Evolutionary conservation across 352 stramenopile genomes (phyloP), one percentile per base, ranked within the genome.

Genomic region (Pythium phragmiticola): DNA sequence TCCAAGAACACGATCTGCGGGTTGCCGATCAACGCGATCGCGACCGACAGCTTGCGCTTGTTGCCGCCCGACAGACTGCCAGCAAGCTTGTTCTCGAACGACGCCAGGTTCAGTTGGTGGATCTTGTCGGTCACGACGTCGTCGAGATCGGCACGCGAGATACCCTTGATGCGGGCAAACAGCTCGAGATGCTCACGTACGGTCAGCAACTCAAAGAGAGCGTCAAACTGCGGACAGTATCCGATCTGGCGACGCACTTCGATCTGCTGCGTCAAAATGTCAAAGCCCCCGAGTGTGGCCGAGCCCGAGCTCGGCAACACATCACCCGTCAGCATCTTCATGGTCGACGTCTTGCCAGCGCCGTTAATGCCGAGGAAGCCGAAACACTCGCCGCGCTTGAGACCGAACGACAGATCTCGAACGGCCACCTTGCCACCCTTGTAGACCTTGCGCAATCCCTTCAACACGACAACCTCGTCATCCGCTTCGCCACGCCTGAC

Each of bases 331-430:
- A 99, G 71, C 78, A 98, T 97, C 63, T 96, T 97, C 76, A 98
- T 96, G 7, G 94, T 98, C 23, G 95, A 98, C 8, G 92, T 97
- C 69, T 99, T 99, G 37, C 95, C 95, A 7, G 84, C 96, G 28
- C 95, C 94, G 57, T 98, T 98, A 56, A 98, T 96, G 34, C 95
- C 95, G 4, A 98, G 77, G 60, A 98, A 95, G 2, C 95, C 95
- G 70, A 98, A 98, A 58, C 92, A 97, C 57, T 98, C 89, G 26
- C 95, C 92, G 3, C 75, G 72, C 71, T 98, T 67, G 23, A 97
- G 65, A 19, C 75, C 85, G 33, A 97, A 93, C 3, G 78, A 91
- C 21, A 97, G 53, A 33, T 87, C 70, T 33, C 73, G 65, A 17
- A 95, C 80, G 0, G 85, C 90, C 37, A 88, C 76, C 65, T 96